These are phyloP conservation scores for Entomortierella beljakovae DNA, from an alignment of 192 early-diverging fungal species.

Conservation along the genomic window DNA sequence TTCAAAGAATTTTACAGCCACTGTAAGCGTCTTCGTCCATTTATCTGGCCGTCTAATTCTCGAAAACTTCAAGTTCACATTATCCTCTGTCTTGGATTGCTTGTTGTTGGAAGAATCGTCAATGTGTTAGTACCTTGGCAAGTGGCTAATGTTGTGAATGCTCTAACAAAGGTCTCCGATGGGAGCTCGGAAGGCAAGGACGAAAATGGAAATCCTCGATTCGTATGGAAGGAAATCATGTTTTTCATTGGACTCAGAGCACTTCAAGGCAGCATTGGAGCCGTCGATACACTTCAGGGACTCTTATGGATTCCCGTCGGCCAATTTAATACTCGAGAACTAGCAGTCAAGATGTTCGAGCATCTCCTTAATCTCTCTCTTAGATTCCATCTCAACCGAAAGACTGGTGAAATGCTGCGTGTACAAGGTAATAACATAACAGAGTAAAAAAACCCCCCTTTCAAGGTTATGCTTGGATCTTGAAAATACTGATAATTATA, in stretches of 20 bases:
- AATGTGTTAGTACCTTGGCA: conserved; percentile 87
- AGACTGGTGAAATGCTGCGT: conserved; percentile 95
- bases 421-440: conserved; percentile 69
- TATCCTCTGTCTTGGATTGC: conserved; percentile 72
- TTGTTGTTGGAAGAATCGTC: conserved; percentile 74
- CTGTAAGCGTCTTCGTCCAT: conserved; percentile 67
- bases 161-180: conserved; percentile 59
- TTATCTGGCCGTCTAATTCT: conserved; percentile 80
- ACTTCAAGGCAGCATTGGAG: conserved; percentile 66
- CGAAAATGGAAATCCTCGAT: conserved; percentile 50
- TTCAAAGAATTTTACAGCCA: conserved; percentile 44
- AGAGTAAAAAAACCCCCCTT: background rate
- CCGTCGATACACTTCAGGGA: conserved; percentile 79
- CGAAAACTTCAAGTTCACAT: conserved; percentile 72
- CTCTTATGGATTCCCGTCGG: conserved; percentile 90
- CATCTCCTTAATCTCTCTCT: conserved; percentile 90
- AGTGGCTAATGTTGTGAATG: conserved; percentile 82
- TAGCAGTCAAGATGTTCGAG: conserved; percentile 89
- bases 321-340: conserved; percentile 66
- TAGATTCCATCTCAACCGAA: conserved; percentile 90
- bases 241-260: conserved; percentile 49
- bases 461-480: background rate
- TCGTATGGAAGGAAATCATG: conserved; percentile 55
- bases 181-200: conserved; percentile 31
- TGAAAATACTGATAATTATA: background rate